Evolutionary conservation across 1,139 yeast species (phyloP).

Genomic region (Blastobotrys petasosporus): DNA sequence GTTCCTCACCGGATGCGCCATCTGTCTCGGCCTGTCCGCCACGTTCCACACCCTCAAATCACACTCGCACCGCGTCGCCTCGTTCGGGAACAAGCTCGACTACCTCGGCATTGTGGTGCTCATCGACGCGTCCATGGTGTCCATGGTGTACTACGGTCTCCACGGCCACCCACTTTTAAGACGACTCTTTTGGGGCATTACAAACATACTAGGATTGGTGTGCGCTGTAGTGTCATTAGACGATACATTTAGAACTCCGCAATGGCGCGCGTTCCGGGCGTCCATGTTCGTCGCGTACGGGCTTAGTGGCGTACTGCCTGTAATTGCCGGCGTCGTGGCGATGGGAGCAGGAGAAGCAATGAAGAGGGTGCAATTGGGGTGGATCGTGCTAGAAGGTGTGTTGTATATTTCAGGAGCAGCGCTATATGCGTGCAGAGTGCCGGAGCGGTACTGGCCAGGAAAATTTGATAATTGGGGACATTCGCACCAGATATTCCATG

Average conservation of each 20-base stretch:
- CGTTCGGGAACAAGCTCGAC: conserved; percentile 73
- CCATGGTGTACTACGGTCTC: conserved; percentile 59
- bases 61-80: conserved; percentile 59
- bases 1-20: conserved; percentile 47
- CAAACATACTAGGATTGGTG: conserved; percentile 49
- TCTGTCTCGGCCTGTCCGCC: conserved; percentile 69
- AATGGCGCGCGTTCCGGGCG: conserved; percentile 74
- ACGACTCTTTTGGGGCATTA: conserved; percentile 43
- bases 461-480: conserved; percentile 69
- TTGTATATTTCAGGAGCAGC: conserved; percentile 75
- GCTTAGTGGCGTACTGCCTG: conserved; percentile 68
- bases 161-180: conserved; percentile 34
- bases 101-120: conserved; percentile 79
- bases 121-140: conserved; percentile 68
- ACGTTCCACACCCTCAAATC: conserved; percentile 70
- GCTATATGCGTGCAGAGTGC: conserved; percentile 70
- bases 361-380: conserved; percentile 49
- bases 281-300: conserved; percentile 77
- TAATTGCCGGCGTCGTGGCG: conserved; percentile 43
- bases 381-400: conserved; percentile 63
- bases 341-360: conserved; percentile 47
- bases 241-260: conserved; percentile 58
- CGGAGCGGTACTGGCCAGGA: conserved; percentile 69
- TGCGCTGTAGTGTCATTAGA: conserved; percentile 64
- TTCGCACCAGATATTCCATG: conserved; percentile 84